Conservation (phyloP, 2,329 filamentous ascomycete genomes). For the Cylindrodendrum hubeiense region DNA sequence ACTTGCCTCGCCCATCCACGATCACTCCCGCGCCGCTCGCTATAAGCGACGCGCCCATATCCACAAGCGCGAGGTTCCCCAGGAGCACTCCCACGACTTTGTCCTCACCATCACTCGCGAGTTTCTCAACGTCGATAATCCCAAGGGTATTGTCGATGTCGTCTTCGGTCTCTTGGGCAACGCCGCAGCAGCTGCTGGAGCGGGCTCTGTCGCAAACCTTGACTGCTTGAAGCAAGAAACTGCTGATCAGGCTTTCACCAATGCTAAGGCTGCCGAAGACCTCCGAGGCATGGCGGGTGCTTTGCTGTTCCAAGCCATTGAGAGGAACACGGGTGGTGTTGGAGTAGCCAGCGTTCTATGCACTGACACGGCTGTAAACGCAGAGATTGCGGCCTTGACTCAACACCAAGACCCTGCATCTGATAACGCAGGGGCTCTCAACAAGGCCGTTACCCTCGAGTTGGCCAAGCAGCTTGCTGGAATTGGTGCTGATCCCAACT, state of each 20-base stretch:
- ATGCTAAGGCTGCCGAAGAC: constrained; percentile 65
- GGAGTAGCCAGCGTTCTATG: constrained; percentile 55
- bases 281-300: constrained; percentile 66
- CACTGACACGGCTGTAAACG: constrained; percentile 69
- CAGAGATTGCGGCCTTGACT: constrained; percentile 72
- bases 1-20: constrained; percentile 29
- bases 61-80: constrained; percentile 61
- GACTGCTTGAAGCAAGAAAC: constrained; percentile 62
- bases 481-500: constrained; percentile 72
- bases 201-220: constrained; percentile 57
- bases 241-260: constrained; percentile 71
- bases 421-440: constrained; percentile 64
- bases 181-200: constrained; percentile 55
- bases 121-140: constrained; percentile 61
- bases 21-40: neutral
- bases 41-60: constrained; percentile 6
- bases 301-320: constrained; percentile 66
- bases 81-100: constrained; percentile 67
- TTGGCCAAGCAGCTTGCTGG: constrained; percentile 70
- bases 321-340: constrained; percentile 60
- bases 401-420: constrained; percentile 79
- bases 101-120: constrained; percentile 59
- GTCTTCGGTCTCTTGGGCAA: constrained; percentile 63
- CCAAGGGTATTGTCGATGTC: constrained; percentile 62
- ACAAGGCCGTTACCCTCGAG: constrained; percentile 71